Conservation (phyloP, 2,329 filamentous ascomycete species). For the Colletotrichum theobromicola region DNA sequence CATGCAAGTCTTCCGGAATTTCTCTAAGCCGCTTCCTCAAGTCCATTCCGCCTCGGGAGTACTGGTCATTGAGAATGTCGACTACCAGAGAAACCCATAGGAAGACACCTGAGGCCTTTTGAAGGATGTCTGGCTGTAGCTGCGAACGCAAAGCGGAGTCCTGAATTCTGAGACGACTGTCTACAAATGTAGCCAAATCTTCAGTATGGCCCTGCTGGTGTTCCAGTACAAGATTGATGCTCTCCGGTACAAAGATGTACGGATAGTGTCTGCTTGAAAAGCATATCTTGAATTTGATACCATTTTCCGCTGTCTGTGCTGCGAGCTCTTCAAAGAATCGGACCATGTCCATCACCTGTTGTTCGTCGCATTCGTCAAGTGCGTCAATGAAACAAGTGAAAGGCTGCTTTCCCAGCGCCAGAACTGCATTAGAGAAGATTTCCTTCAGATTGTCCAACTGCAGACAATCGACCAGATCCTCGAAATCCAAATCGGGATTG, state of each 20-base stretch:
- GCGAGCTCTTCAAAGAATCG: background rate
- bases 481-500: background rate
- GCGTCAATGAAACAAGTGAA: background rate
- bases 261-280: background rate
- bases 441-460: background rate
- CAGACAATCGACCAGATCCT: constrained; percentile 34
- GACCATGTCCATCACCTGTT: background rate
- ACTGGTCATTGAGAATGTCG: constrained; percentile 41
- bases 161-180: constrained; percentile 28
- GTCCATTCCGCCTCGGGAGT: constrained; percentile 27
- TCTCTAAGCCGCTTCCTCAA: constrained; percentile 33
- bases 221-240: constrained; percentile 36
- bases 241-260: constrained; percentile 19
- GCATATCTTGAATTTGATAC: background rate
- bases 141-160: background rate
- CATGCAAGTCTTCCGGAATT: constrained; percentile 43
- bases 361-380: background rate
- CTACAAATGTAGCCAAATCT: constrained; percentile 39
- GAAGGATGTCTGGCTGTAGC: constrained; percentile 28
- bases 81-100: constrained; percentile 48
- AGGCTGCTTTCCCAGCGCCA: background rate
- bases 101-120: constrained; percentile 46
- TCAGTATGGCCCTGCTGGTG: constrained; percentile 36
- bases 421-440: background rate
- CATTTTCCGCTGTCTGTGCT: background rate